Evolutionary conservation across 345 rosid species (phyloP), one percentile per base, ranked within the genome.

Genomic region (Laguncularia racemosa): DNA sequence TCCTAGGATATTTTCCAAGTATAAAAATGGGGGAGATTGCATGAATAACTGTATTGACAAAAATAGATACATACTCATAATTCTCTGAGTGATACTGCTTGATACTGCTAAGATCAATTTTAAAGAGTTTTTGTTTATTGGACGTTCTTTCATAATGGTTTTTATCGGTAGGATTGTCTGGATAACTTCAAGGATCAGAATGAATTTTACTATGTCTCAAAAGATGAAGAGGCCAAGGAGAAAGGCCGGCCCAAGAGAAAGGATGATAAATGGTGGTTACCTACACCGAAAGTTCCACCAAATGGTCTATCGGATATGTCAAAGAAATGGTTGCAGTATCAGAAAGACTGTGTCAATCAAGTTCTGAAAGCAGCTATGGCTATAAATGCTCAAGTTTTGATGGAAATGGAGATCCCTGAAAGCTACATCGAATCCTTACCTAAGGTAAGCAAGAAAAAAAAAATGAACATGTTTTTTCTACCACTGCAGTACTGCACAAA

Each of bases 321-420:
- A 0, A 81, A 81, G 60, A 90, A 87, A 55, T 90, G 86, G 61
- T 61, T 90, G 71, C 90, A 81, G 56, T 76, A 68, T 72, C 97
- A 87, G 12, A 90, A 90, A 57, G 97, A 90, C 64, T 78, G 83
- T 51, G 97, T 87, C 14, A 90, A 85, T 64, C 97, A 90, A 58
- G 96, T 90, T 18, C 89, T 87, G 52, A 90, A 87, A 74, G 97
- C 97, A 6, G 95, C 97, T 55, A 90, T 90, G 96, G 97, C 97
- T 0, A 90, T 90, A 63, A 90, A 90, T 65, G 82, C 96, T 43
- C 95, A 90, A 71, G 87, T 85, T 67, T 65, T 90, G 11, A 76
- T 87, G 40, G 97, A 87, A 72, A 90, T 90, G 89, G 93, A 81
- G 70, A 76, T 87, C 44, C 97, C 97, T 5, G 93, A 90, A 56